These are phyloP conservation scores for Solanum ossicruentum DNA, from an alignment of 257 asterid species.

Conservation along the genomic window DNA sequence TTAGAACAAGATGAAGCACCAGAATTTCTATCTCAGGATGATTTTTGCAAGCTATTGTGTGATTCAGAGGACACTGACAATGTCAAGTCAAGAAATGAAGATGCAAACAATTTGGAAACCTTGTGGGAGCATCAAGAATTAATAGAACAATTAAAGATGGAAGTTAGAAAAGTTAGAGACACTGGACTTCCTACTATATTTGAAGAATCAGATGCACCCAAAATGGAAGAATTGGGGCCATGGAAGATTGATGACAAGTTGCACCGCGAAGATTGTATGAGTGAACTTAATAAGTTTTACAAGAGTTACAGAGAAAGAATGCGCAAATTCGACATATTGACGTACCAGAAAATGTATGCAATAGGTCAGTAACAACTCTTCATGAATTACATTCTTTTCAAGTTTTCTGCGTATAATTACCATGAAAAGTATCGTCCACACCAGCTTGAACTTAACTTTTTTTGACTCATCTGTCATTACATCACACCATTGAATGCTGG, in stretches of 20 bases:
- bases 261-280: slow-evolving; percentile 47
- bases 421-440: not conserved
- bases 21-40: slow-evolving; percentile 23
- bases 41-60: slow-evolving; percentile 9
- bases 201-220: slow-evolving; percentile 74
- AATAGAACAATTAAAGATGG: slow-evolving; percentile 79
- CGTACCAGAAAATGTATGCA: slow-evolving; percentile 96
- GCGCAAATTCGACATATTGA: slow-evolving; percentile 85
- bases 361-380: slow-evolving; percentile 52
- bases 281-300: slow-evolving; percentile 72
- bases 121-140: slow-evolving; percentile 96
- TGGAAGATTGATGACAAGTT: slow-evolving; percentile 79
- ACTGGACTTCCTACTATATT: slow-evolving; percentile 79
- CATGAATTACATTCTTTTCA: not conserved
- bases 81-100: slow-evolving; percentile 18
- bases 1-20: not conserved
- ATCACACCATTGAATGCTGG: not conserved
- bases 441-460: not conserved
- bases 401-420: not conserved
- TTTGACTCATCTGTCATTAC: not conserved
- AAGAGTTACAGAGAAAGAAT: slow-evolving; percentile 72
- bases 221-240: slow-evolving; percentile 60
- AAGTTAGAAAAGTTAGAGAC: slow-evolving; percentile 62
- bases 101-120: slow-evolving; percentile 47
- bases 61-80: slow-evolving; percentile 1